A percentile compares a stretch with the other conserved stretches of the same genome.
Conservation (phyloP, 1,139 yeast species). For the Kazachstania sp. region DNA sequence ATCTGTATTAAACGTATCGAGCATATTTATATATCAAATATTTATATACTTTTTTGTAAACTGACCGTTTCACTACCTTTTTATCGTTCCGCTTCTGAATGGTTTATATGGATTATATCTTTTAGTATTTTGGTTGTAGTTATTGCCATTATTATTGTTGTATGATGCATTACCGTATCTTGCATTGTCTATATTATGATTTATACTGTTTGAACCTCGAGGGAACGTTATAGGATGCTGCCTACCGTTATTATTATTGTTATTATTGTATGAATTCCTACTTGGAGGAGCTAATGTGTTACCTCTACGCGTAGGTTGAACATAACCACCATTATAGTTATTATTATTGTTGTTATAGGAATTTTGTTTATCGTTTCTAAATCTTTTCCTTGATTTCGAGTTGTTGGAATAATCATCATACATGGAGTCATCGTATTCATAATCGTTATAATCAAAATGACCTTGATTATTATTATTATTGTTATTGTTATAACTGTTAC, state of each 20-base stretch:
- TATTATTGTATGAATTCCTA: conserved; percentile 5
- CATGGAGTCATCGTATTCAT: conserved; percentile 18
- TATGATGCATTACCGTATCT: conserved; percentile 5
- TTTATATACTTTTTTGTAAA: not conserved
- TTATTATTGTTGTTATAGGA: conserved; percentile 1
- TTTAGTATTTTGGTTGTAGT: conserved; percentile 6
- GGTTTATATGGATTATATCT: conserved; percentile 12
- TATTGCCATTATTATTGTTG: conserved; percentile 1
- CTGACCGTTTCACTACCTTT: conserved; percentile 5
- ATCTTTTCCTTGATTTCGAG: conserved; percentile 5
- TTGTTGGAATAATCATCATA: conserved; percentile 12
- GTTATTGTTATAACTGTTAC: conserved; percentile 1
- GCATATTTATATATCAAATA: not conserved
- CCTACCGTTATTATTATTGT: not conserved
- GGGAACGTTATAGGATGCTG: conserved; percentile 12
- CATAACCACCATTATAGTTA: not conserved
- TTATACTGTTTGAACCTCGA: conserved; percentile 2
- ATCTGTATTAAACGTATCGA: too few relatives aligned
- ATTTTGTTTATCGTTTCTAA: conserved; percentile 2
- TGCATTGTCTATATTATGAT: conserved; percentile 6
- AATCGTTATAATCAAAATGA: conserved; percentile 17
- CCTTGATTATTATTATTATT: conserved; percentile 4
- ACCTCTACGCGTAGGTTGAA: conserved; percentile 2
- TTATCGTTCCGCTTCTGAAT: conserved; percentile 20
- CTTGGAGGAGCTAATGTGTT: conserved; percentile 2